Evolutionary conservation across 139 green algal species (phyloP).

Genomic region (Chlamydomonas sp.): DNA sequence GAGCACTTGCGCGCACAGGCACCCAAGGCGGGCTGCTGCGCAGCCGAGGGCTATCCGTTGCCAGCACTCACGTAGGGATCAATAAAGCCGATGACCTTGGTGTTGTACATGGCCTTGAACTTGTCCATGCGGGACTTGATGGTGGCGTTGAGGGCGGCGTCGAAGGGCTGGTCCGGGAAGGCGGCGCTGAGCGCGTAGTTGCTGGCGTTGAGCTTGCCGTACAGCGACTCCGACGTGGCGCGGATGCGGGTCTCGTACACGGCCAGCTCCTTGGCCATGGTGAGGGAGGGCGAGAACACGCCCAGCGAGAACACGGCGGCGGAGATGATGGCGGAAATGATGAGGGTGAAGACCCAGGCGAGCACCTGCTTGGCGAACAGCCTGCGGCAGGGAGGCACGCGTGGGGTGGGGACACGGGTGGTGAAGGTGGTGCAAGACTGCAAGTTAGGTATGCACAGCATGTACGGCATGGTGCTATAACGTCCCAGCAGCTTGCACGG

Average conservation of each 20-base stretch:
- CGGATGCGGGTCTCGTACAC: constrained; percentile 16
- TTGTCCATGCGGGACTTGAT: not conserved
- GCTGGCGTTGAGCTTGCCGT: not conserved
- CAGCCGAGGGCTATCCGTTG: too few species aligned
- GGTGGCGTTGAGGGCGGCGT: not conserved
- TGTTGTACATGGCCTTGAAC: constrained; percentile 1
- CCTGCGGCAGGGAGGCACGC: not conserved
- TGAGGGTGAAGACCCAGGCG: constrained; percentile 52
- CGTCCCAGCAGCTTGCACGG: too few species aligned
- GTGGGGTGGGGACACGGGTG: too few species aligned
- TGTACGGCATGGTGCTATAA: too few species aligned
- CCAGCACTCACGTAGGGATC: not conserved
- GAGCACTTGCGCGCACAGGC: too few species aligned
- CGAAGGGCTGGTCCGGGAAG: not conserved
- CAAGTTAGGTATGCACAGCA: too few species aligned
- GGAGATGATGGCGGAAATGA: constrained; percentile 27
- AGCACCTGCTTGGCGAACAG: constrained; percentile 40
- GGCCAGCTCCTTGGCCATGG: constrained; percentile 21
- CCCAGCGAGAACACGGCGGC: constrained; percentile 40
- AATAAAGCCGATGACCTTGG: constrained; percentile 6
- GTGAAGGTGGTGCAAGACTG: too few species aligned
- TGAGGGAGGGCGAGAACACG: constrained; percentile 22
- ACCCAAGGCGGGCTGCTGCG: too few species aligned
- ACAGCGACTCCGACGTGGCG: not conserved
- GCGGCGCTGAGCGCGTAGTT: not conserved